These are phyloP conservation scores for Phytophthora macrochlamydospora DNA, from an alignment of 352 stramenopile species.

Conservation along the genomic window DNA sequence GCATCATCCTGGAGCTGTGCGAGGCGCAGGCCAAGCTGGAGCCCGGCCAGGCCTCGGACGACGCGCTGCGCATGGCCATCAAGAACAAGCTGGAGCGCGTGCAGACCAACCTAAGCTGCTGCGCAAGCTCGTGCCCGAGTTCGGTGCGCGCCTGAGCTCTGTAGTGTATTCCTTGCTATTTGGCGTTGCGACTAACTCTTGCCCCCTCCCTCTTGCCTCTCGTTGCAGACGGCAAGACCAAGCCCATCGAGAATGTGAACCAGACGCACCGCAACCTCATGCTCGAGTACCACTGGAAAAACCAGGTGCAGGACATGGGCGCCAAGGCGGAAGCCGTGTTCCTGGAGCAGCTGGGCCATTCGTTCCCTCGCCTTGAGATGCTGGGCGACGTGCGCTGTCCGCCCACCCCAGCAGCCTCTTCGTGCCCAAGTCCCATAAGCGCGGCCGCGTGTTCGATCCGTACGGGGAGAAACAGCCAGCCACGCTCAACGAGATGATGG, in stretches of 20 bases:
- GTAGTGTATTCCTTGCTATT: no score
- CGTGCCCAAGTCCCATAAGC: constrained; percentile 84
- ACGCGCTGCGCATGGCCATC: constrained; percentile 75
- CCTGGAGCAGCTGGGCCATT: constrained; percentile 67
- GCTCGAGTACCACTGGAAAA: constrained; percentile 91
- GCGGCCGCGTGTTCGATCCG: constrained; percentile 79
- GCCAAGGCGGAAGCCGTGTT: constrained; percentile 83
- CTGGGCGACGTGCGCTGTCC: constrained; percentile 80
- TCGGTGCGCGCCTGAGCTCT: constrained; percentile 41
- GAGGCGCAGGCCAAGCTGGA: constrained; percentile 75
- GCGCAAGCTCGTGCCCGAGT: constrained; percentile 83
- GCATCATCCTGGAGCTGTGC: constrained; percentile 85
- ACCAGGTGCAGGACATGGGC: constrained; percentile 88
- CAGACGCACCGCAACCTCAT: constrained; percentile 89
- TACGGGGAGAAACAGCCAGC: constrained; percentile 85
- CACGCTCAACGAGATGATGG: constrained; percentile 90
- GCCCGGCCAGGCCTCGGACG: constrained; percentile 47
- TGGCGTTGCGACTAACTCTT: no score
- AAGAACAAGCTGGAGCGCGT: constrained; percentile 88
- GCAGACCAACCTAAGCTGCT: constrained; percentile 89
- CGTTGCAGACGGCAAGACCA: constrained; percentile 79
- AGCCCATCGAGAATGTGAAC: constrained; percentile 83
- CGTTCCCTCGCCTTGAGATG: constrained; percentile 86
- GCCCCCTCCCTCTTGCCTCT: no score
- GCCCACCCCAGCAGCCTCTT: constrained; percentile 70